Conservation (phyloP, 495 filamentous ascomycete species). For the Tuber borchii region DNA sequence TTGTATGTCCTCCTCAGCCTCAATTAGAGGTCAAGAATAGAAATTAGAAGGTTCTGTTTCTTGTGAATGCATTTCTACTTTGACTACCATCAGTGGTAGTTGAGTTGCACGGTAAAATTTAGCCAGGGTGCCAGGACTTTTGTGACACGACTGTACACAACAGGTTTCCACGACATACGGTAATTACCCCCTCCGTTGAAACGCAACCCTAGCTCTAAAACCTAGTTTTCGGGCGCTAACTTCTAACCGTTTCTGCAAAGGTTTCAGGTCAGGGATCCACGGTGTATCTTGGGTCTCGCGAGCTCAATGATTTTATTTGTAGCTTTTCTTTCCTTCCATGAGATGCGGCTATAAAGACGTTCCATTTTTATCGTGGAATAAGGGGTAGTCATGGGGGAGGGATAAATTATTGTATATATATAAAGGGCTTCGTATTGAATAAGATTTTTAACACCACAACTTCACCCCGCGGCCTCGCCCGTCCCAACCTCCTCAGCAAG, state of each 20-base stretch:
- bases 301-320: not conserved
- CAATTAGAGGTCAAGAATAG: too few species aligned
- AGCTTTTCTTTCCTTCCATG: not conserved
- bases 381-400: not conserved
- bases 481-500: constrained; percentile 57
- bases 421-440: not conserved
- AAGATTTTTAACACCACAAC: not conserved
- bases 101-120: too few species aligned
- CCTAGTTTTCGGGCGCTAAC: not conserved
- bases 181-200: too few species aligned
- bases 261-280: too few species aligned
- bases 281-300: not conserved
- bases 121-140: too few species aligned
- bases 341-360: not conserved
- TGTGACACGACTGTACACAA: too few species aligned
- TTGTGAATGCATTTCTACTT: too few species aligned
- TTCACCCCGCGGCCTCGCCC: constrained; percentile 39
- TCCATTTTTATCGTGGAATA: not conserved
- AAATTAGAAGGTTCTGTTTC: too few species aligned
- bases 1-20: too few species aligned
- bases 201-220: not conserved
- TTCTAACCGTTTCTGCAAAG: not conserved
- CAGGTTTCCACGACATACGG: too few species aligned
- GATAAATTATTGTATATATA: not conserved
- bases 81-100: too few species aligned